Base-by-base conservation (phyloP, 2,329 filamentous ascomycete genomes). In the Aspergillus sp. region DNA sequence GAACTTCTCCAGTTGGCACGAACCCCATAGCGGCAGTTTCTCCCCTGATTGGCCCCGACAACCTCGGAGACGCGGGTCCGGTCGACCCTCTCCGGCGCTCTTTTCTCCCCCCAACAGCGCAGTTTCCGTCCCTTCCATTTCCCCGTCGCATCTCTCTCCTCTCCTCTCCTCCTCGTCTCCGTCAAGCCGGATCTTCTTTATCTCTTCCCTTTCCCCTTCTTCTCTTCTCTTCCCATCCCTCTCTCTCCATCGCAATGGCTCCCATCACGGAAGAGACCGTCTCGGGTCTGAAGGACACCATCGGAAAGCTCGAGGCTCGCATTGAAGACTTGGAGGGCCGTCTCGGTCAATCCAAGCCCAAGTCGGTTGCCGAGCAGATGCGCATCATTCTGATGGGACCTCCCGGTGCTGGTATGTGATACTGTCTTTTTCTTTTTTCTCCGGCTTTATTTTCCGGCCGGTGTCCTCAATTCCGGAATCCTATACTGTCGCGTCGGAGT, bases 321-420 rank as follows among this genome's bases (percentile, higher is more conserved):
- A 88, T 99, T 66, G 86, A 88, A 75, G 83, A 89, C 69, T 84
- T 99, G 62, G 94, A 99, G 76, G 75, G 82, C 68, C 85, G 85
- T 70, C 79, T 94, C 54, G 69, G 74, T 62, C 70, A 71, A 64
- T 76, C 79, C 55, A 70, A 72, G 60, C 61, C 77, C 55, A 78
- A 76, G 66, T 80, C 80, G 57, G 33, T 74, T 55, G 63, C 80
- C 36, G 81, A 87, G 63, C 83, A 88, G 69, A 84, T 99, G 76
- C 88, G 94, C 77, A 95, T 99, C 89, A 91, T 99, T 67, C 80
- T 99, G 69, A 97, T 99, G 79, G 94, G 94, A 35, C 94, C 94
- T 71, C 94, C 94, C 52, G 94, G 94, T 75, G 94, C 94, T 75
- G 94, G 94, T 97, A 84, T 51, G 63, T 43, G 19, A 22, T 22